A percentile compares a stretch with the other conserved stretches of the same genome.
phyloP scores from a whole-genome alignment of 225 moss, liverwort and hornwort genomes.

The Marchantia paleacea region DNA sequence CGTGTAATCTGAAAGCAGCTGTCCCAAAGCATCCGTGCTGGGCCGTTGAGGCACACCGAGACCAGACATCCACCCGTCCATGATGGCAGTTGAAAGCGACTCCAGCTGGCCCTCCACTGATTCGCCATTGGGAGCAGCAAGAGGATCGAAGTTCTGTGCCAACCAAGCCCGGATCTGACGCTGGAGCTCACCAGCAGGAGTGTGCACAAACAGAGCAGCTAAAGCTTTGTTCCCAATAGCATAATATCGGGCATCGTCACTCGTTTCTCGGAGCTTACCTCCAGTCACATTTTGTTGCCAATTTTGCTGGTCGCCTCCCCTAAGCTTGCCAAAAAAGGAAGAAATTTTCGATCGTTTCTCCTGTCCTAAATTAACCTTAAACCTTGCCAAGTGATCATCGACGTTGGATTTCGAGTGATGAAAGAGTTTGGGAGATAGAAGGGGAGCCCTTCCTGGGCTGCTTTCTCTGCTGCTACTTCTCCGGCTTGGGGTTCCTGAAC shows the following conservation, averaged over 20 bases:
- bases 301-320: conserved; percentile 67
- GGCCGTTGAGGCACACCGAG: conserved; percentile 86
- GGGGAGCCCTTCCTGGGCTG: conserved; percentile 77
- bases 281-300: conserved; percentile 63
- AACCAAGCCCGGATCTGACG: conserved; percentile 97
- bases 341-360: conserved; percentile 91
- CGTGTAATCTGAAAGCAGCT: conserved; percentile 86
- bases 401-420: conserved; percentile 41
- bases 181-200: conserved; percentile 97
- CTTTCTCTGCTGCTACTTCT: conserved; percentile 63
- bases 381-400: conserved; percentile 66
- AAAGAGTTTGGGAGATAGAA: conserved; percentile 30
- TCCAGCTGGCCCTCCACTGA: conserved; percentile 82
- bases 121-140: conserved; percentile 69
- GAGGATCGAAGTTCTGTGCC: conserved; percentile 85
- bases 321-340: conserved; percentile 75
- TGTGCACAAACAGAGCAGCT: conserved; percentile 95
- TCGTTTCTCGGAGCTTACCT: conserved; percentile 84
- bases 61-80: conserved; percentile 99
- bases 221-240: conserved; percentile 92
- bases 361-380: conserved; percentile 70
- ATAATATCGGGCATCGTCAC: conserved; percentile 87
- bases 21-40: conserved; percentile 95
- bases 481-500: conserved; percentile 49
- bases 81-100: conserved; percentile 86